Percentiles rank a stretch among this genome's conserved stretches.
These are phyloP conservation scores for Venturia aucupariae DNA, from an alignment of 2,329 filamentous ascomycete genomes.

Conservation along the genomic window DNA sequence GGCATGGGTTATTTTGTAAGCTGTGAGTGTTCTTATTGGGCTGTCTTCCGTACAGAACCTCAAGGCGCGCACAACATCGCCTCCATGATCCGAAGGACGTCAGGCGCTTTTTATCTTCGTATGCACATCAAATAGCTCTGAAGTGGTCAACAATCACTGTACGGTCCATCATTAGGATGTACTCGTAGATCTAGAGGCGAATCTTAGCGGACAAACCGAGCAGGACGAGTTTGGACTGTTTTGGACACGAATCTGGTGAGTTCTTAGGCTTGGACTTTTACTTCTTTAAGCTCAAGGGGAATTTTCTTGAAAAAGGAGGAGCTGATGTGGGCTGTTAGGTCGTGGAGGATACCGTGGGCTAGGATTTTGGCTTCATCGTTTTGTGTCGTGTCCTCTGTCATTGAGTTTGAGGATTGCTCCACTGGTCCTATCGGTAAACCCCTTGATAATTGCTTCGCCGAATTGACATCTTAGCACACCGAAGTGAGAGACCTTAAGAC, in stretches of 20 bases:
- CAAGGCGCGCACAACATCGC: not conserved
- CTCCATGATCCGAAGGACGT: not conserved
- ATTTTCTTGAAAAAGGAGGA: not conserved
- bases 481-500: no score
- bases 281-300: not conserved
- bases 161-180: not conserved
- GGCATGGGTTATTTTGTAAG: not conserved
- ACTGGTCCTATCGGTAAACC: no score
- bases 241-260: constrained; percentile 1
- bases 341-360: not conserved
- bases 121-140: not conserved
- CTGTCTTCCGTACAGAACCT: not conserved
- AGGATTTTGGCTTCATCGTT: no score
- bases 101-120: not conserved
- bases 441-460: no score
- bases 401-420: no score
- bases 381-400: no score
- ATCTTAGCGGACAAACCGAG: not conserved
- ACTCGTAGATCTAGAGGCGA: not conserved
- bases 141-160: not conserved
- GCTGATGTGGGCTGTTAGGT: not conserved
- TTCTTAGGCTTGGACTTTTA: not conserved
- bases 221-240: not conserved
- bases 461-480: no score
- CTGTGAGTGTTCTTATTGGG: not conserved